Base-by-base conservation (phyloP, 257 asterid genomes). In the Solanum dulcamara region DNA sequence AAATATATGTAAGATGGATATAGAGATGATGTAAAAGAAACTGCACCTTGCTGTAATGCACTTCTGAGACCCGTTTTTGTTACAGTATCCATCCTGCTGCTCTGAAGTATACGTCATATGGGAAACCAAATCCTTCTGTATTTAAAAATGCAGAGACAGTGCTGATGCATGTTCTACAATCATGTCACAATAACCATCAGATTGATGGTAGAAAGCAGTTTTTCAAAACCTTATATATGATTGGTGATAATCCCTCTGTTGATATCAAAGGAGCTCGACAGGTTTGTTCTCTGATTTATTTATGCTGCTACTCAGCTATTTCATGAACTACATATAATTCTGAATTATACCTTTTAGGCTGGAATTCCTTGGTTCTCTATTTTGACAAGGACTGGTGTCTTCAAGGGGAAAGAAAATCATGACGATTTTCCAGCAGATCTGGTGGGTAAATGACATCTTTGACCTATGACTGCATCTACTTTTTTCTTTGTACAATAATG, bases 311-410 rank as follows among this genome's bases (percentile, higher is more conserved):
- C 59, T 46, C 77, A 71, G 82, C 42, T 81, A 51, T 59, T 28
- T 35, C 64, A 85, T 64, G 26, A 35, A 38, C 15, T 30, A 81
- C 40, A n/a, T 24, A 53, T 67, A 5, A 53, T 26, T 33, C 17
- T 44, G 22, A 42, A 38, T 79, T 33, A 77, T 42, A 74, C 38
- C 22, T 71, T 87, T 83, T 70, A 94, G 98, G 97, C 97, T 1
- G 98, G 98, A 84, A 87, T 83, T 72, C 98, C 95, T 64, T 94
- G 99, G 99, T 93, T 90, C 89, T 94, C 98, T 38, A 96, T 96
- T 88, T 92, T 96, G 91, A 94, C 98, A 12, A 90, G 97, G 90
- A 87, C 99, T 0, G 99, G 99, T 75, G 99, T 96, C 79, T 96
- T 93, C 91, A 93, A 92, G 88, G 98, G 95, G 85, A 88, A 90